These are phyloP conservation scores for Fusarium pseudocircinatum DNA, from an alignment of 2,329 filamentous ascomycete species.

Conservation along the genomic window DNA sequence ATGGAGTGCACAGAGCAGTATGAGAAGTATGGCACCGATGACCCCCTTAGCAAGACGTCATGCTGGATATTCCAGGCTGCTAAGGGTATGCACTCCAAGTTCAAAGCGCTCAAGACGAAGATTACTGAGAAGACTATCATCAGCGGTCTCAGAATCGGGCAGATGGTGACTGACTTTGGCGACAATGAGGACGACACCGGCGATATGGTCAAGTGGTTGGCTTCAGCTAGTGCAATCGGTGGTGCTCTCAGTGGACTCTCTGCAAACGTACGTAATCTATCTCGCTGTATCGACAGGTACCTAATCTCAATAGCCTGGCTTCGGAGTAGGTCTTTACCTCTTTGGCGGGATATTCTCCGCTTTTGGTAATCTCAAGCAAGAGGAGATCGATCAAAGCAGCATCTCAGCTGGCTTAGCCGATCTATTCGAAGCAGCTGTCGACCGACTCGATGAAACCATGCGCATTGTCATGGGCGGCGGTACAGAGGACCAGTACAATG, in stretches of 20 bases:
- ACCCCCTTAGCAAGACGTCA: neutral
- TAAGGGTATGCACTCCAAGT: constrained; percentile 13
- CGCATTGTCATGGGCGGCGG: neutral
- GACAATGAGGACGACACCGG: neutral
- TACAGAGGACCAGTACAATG: neutral
- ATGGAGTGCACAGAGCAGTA: constrained; percentile 9
- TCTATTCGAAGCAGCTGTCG: neutral
- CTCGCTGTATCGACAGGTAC: accelerated
- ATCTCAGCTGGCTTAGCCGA: neutral
- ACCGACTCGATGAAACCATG: neutral
- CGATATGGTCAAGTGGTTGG: constrained; percentile 5
- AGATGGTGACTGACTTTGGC: constrained; percentile 4
- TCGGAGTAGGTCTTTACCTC: neutral
- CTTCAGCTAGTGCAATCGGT: neutral
- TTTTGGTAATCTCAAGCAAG: neutral
- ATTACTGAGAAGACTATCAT: neutral
- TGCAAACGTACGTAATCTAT: neutral
- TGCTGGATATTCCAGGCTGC: constrained; percentile 28
- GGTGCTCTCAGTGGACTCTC: neutral
- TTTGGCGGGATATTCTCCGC: neutral
- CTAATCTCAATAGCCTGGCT: neutral
- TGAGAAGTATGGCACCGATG: neutral
- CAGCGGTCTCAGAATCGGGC: neutral
- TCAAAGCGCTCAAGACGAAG: neutral
- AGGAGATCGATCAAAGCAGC: constrained; percentile 2